Percentiles rank a stretch among this genome's conserved stretches.
phyloP scores from a whole-genome alignment of 345 rosid species.

The Corymbia maculata region DNA sequence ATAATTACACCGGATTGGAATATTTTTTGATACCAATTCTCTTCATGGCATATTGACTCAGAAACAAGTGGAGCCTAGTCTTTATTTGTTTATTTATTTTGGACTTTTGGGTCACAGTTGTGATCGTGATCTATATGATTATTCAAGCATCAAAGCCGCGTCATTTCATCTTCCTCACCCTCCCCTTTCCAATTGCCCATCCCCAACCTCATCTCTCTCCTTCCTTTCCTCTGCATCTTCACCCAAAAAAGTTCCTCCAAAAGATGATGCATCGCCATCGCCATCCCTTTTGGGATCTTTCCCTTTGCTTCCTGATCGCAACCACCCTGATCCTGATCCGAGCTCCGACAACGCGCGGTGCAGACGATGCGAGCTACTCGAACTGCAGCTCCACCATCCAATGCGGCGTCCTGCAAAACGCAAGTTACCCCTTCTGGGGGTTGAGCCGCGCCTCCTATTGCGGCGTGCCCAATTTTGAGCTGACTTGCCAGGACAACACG shows the following conservation, averaged over 20 bases:
- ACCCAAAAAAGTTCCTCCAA: background rate
- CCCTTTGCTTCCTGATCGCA: background rate
- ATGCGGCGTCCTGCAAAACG: background rate
- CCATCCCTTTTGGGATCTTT: background rate
- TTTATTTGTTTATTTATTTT: too few species aligned
- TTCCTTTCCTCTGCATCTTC: background rate
- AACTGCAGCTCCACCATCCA: background rate
- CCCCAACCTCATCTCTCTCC: background rate
- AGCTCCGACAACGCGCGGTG: background rate
- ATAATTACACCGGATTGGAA: too few species aligned
- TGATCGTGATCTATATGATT: background rate
- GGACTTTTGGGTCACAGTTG: background rate
- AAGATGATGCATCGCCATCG: background rate
- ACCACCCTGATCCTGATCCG: background rate
- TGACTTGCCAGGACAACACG: background rate
- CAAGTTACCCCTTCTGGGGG: background rate
- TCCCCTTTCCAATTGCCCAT: background rate
- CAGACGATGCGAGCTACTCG: background rate
- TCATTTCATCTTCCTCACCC: background rate
- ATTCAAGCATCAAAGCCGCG: background rate
- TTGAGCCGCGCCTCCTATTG: background rate
- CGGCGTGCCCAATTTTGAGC: background rate
- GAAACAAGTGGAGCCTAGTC: too few species aligned
- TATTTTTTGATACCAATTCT: too few species aligned
- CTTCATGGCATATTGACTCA: too few species aligned